These are phyloP conservation scores for Gloeostereum incarnatum DNA, from an alignment of 768 basidiomycete species.

Conservation along the genomic window DNA sequence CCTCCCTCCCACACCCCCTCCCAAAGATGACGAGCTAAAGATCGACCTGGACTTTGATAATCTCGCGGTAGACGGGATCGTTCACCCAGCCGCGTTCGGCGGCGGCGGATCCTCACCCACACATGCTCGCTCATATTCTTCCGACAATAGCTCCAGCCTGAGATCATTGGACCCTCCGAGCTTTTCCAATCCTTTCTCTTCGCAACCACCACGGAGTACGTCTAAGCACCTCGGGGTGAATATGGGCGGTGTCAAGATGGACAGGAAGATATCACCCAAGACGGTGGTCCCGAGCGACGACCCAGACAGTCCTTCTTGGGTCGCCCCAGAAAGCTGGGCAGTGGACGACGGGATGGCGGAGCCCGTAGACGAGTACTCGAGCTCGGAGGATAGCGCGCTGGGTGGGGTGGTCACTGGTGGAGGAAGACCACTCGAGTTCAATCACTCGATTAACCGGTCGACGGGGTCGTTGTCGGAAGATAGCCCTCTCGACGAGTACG, in stretches of 20 bases:
- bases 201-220: conserved; percentile 12
- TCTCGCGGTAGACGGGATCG: conserved; percentile 75
- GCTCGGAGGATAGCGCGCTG: conserved; percentile 28
- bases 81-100: conserved; percentile 39
- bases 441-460: background rate
- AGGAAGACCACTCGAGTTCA: conserved; percentile 12
- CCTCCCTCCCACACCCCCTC: conserved; percentile 20
- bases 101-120: conserved; percentile 14
- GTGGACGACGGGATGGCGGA: conserved; percentile 43
- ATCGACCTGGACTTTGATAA: conserved; percentile 59
- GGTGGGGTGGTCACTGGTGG: conserved; percentile 8
- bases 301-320: conserved; percentile 38
- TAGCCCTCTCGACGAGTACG: background rate
- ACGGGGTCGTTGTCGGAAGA: too few species aligned
- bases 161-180: conserved; percentile 24
- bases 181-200: conserved; percentile 17
- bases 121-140: conserved; percentile 14
- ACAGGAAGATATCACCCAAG: conserved; percentile 46
- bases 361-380: conserved; percentile 26
- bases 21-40: conserved; percentile 22
- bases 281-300: conserved; percentile 17
- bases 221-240: conserved; percentile 3
- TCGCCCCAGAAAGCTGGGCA: conserved; percentile 70
- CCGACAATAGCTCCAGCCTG: conserved; percentile 20
- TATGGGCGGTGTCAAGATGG: conserved; percentile 6